Conservation (phyloP, 805 yeast species). For the Monosporozyma aerobia region DNA sequence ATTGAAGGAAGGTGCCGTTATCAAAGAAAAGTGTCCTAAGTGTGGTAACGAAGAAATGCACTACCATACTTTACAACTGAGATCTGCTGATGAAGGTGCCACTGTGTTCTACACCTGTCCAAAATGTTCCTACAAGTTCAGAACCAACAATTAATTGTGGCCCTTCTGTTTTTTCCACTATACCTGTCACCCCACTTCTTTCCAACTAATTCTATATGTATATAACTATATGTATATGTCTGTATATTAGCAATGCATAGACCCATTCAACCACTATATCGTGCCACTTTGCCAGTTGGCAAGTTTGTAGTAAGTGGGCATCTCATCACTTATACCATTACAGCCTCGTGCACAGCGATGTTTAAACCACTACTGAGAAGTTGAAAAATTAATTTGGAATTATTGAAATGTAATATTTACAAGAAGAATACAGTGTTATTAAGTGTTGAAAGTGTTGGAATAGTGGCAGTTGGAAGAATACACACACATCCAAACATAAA, state of each 20-base stretch:
- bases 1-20: conserved; percentile 89
- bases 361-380: not conserved
- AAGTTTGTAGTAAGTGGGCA: not conserved
- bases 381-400: not conserved
- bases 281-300: not conserved
- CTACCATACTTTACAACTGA: conserved; percentile 89
- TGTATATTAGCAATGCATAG: not conserved
- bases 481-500: not conserved
- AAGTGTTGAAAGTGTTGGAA: not conserved
- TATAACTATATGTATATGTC: not conserved
- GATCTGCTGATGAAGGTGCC: conserved; percentile 99
- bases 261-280: not conserved
- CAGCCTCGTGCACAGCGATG: not conserved
- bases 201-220: not conserved
- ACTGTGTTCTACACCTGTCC: conserved; percentile 97
- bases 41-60: conserved; percentile 98
- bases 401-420: not conserved
- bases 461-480: not conserved
- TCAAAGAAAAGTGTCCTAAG: conserved; percentile 96
- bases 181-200: not conserved
- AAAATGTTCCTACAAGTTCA: conserved; percentile 81
- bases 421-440: not conserved
- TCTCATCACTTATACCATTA: not conserved
- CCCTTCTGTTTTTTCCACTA: not conserved
- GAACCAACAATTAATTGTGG: conserved; percentile 67